A percentile compares a stretch with the other conserved stretches of the same genome.
Conservation (phyloP, 1,139 yeast species). For the Taiozyma onychis region DNA sequence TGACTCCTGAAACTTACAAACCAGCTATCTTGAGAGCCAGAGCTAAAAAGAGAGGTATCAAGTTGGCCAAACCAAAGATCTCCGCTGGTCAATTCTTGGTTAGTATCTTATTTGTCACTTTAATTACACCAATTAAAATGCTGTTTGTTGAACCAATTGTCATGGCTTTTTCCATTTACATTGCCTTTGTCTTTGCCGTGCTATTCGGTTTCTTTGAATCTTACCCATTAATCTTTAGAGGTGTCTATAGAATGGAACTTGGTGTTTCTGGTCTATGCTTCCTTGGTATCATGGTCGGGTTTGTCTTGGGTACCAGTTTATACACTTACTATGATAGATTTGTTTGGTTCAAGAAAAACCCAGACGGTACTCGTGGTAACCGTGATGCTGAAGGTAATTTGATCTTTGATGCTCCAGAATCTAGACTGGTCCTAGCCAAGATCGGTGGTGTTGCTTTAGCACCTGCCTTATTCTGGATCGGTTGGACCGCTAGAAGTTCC, state of each 20-base stretch:
- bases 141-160: constrained; percentile 66
- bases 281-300: constrained; percentile 64
- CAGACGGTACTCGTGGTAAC: constrained; percentile 57
- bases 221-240: constrained; percentile 65
- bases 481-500: constrained; percentile 60
- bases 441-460: constrained; percentile 63
- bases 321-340: constrained; percentile 45
- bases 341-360: constrained; percentile 48
- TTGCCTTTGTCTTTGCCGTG: constrained; percentile 70
- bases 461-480: constrained; percentile 72
- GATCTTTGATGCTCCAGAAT: constrained; percentile 39
- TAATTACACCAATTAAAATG: constrained; percentile 61
- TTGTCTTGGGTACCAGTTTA: constrained; percentile 45
- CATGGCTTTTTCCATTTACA: constrained; percentile 55
- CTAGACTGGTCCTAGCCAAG: constrained; percentile 40
- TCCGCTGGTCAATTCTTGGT: constrained; percentile 29
- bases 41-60: constrained; percentile 54
- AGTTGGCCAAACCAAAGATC: constrained; percentile 32
- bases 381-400: constrained; percentile 51
- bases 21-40: constrained; percentile 51
- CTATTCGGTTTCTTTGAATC: constrained; percentile 76
- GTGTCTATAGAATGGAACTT: constrained; percentile 48
- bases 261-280: constrained; percentile 68
- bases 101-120: constrained; percentile 37
- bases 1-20: constrained; percentile 69